Evolutionary conservation across 179 eudicot genomes (phyloP).

Genomic region (Silene noctiflora): DNA sequence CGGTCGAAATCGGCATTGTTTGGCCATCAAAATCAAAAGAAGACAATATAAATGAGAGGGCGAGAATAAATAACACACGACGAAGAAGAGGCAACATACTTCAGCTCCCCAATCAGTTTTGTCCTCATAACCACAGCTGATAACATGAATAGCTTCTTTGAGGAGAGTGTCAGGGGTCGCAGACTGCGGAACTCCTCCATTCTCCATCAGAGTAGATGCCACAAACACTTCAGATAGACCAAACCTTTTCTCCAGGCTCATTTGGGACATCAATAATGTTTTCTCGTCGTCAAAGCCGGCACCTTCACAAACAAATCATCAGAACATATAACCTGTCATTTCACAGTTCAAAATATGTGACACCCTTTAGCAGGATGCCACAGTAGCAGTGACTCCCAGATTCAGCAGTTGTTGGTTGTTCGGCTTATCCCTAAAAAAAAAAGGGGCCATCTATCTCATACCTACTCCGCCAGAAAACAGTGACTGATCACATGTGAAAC

Average conservation of each 20-base stretch:
- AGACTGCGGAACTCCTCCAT: neutral
- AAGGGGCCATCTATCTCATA: neutral
- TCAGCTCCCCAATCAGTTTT: neutral
- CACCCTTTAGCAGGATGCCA: neutral
- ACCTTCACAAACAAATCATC: neutral
- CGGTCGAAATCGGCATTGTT: too few species aligned
- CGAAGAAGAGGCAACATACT: neutral
- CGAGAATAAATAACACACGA: too few species aligned
- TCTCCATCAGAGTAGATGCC: slow-evolving; percentile 6
- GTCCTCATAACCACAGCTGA: slow-evolving; percentile 7
- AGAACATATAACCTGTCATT: neutral
- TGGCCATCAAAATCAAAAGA: too few species aligned
- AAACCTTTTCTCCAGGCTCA: neutral
- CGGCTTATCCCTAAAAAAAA: too few species aligned
- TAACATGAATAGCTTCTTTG: slow-evolving; percentile 6
- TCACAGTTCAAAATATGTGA: neutral
- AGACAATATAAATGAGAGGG: too few species aligned
- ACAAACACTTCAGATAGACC: neutral
- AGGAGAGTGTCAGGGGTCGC: neutral
- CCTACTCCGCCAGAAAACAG: too few species aligned
- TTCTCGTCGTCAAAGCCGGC: neutral
- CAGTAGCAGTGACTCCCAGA: neutral
- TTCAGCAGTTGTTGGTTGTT: too few species aligned
- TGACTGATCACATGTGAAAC: neutral
- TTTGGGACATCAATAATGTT: neutral